Percentiles rank a stretch among this genome's conserved stretches.
Evolutionary conservation across 768 basidiomycete species (phyloP).

Genomic region (Leccinum ochraceum): DNA sequence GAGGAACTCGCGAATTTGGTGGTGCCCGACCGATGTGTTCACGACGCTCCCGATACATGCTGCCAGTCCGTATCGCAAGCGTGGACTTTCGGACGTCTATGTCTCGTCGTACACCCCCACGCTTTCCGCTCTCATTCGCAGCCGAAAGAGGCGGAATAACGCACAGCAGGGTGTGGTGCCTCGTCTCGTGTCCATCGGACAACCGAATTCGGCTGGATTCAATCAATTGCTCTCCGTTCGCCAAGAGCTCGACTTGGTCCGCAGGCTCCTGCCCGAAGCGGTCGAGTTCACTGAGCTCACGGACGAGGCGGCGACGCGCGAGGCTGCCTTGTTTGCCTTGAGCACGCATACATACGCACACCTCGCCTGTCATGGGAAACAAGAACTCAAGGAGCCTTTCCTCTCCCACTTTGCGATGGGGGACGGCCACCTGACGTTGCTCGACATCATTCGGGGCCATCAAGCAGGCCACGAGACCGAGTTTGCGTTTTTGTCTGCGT

Average conservation of each 20-base stretch:
- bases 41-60: conserved; percentile 33
- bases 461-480: conserved; percentile 14
- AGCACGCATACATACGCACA: conserved; percentile 24
- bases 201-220: conserved; percentile 15
- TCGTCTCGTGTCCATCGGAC: conserved; percentile 21
- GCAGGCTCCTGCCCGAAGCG: conserved; percentile 8
- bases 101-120: conserved; percentile 36
- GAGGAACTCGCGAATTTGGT: conserved; percentile 28
- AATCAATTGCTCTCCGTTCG: conserved; percentile 1
- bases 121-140: conserved; percentile 28
- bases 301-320: conserved; percentile 15
- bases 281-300: conserved; percentile 13
- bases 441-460: conserved; percentile 21
- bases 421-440: conserved; percentile 22
- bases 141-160: conserved; percentile 5
- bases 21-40: conserved; percentile 31
- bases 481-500: conserved; percentile 35
- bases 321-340: conserved; percentile 12
- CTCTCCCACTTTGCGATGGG: conserved; percentile 22
- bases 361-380: conserved; percentile 31
- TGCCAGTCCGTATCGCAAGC: conserved; percentile 19
- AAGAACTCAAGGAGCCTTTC: conserved; percentile 15
- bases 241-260: conserved; percentile 19
- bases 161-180: background rate
- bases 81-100: conserved; percentile 26